Base-by-base conservation (phyloP, 1,284 basidiomycete species). In the Ustilago xerochloae region DNA sequence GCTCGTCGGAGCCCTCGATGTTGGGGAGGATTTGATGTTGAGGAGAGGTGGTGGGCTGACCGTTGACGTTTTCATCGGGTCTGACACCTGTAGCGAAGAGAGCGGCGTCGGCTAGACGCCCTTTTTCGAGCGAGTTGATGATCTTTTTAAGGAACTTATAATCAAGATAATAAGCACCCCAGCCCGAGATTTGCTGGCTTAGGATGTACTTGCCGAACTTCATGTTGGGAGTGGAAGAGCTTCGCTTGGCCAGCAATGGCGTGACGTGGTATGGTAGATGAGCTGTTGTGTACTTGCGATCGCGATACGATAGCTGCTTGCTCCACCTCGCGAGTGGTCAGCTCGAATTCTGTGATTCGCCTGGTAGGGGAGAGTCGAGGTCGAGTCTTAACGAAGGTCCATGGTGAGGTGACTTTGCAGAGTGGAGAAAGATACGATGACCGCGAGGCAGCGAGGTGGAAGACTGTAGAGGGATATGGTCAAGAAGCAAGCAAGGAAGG, bases 61-160 rank as follows among this genome's bases (percentile, higher is more conserved):
- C 59, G 35, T 58, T 53, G 26, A 59, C 58, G 29, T 41, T 47
- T 52, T 70, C 57, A 8, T 74, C 78, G 22, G 93, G 93, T 57
- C 93, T 89, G 57, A 93, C 87, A 61, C 93, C 93, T 39, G 92
- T 88, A 6, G 93, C 93, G 57, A 97, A 88, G 20, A 93, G 89
- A 26, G 93, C 92, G 10, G 93, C 92, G 84, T 97, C 94, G 18
- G 91, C 91, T 4, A 94, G 91, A 66, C 92, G 90, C 79, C 94
- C 93, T 39, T 93, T 92, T 60, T 92, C 91, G 68, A 98, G 90
- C n/a, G 96, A 97, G 70, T 97, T 98, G 84, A 99, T 97, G 82
- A 99, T 98, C 89, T 96, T 96, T 87, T 97, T 97, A 84, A 97
- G 88, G 78, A 92, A 92, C 87, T 99, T 99, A 89, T 99, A 99